phyloP scores from a whole-genome alignment of 2,329 filamentous ascomycete genomes.

The Talaromyces verruculosus region DNA sequence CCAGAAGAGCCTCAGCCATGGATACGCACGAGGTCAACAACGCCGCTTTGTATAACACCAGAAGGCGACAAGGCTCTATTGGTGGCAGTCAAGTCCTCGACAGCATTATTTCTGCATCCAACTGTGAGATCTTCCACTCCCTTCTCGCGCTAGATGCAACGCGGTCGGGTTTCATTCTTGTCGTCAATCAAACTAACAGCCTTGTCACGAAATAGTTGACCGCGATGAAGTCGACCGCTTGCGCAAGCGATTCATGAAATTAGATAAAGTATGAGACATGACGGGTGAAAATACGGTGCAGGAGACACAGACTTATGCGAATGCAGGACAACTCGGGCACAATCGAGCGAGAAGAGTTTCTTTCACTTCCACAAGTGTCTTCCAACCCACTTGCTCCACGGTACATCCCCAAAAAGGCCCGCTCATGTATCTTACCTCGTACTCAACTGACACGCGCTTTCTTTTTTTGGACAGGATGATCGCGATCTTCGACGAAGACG shows the following conservation, averaged over 20 bases:
- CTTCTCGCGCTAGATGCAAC: neutral
- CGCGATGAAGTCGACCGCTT: conserved; percentile 94
- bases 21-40: conserved; percentile 42
- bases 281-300: neutral
- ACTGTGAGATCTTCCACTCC: conserved; percentile 64
- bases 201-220: conserved; percentile 65
- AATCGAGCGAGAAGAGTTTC: conserved; percentile 97
- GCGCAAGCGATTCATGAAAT: conserved; percentile 97
- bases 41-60: conserved; percentile 47
- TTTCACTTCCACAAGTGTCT: conserved; percentile 93
- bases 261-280: conserved; percentile 74
- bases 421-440: too few relatives aligned
- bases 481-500: conserved; percentile 98
- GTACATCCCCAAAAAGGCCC: conserved; percentile 45
- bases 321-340: conserved; percentile 91
- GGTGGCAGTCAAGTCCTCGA: conserved; percentile 73
- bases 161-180: neutral
- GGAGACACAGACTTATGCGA: conserved; percentile 15
- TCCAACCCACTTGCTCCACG: conserved; percentile 96
- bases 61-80: conserved; percentile 44
- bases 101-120: conserved; percentile 92
- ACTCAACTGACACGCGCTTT: neutral
- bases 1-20: conserved; percentile 27
- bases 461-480: conserved; percentile 98
- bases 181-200: neutral